These are phyloP conservation scores for Parietichytrium sp. DNA, from an alignment of 108 stramenopile species.

Conservation along the genomic window DNA sequence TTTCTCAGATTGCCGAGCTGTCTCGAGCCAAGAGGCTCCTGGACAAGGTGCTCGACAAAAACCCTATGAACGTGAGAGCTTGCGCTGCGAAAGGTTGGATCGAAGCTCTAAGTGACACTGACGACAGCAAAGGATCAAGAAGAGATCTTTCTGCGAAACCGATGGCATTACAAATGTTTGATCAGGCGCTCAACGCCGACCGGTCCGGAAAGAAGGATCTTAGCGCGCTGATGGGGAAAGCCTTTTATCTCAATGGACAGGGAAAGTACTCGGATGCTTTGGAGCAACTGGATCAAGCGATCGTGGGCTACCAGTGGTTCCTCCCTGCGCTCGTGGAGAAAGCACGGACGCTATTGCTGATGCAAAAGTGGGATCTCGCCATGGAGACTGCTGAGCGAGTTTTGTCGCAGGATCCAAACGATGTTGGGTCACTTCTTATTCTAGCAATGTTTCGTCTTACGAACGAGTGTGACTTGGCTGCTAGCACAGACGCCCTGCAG, in stretches of 20 bases:
- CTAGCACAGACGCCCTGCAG: slow-evolving; percentile 36
- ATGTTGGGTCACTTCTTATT: slow-evolving; percentile 42
- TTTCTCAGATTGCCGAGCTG: neutral
- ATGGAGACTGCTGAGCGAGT: slow-evolving; percentile 44
- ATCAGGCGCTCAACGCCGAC: slow-evolving; percentile 8
- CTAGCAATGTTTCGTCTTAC: slow-evolving; percentile 31
- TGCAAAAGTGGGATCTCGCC: slow-evolving; percentile 62
- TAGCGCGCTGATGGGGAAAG: slow-evolving; percentile 54
- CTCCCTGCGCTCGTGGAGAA: slow-evolving; percentile 59
- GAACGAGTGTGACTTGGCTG: slow-evolving; percentile 11
- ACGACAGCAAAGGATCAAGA: neutral
- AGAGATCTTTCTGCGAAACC: neutral
- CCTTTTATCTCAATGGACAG: neutral
- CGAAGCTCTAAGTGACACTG: neutral
- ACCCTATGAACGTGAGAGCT: slow-evolving; percentile 43
- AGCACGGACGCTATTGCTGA: slow-evolving; percentile 47
- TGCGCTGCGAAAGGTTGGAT: slow-evolving; percentile 49
- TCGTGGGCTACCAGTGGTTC: slow-evolving; percentile 52
- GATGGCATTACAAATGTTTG: neutral
- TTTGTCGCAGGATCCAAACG: neutral
- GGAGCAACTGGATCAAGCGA: slow-evolving; percentile 51
- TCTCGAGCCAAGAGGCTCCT: neutral
- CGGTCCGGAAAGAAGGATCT: slow-evolving; percentile 51
- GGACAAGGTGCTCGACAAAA: slow-evolving; percentile 4
- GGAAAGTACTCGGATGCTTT: neutral